phyloP scores from a whole-genome alignment of 768 basidiomycete genomes.

The Naganishia friedmannii region DNA sequence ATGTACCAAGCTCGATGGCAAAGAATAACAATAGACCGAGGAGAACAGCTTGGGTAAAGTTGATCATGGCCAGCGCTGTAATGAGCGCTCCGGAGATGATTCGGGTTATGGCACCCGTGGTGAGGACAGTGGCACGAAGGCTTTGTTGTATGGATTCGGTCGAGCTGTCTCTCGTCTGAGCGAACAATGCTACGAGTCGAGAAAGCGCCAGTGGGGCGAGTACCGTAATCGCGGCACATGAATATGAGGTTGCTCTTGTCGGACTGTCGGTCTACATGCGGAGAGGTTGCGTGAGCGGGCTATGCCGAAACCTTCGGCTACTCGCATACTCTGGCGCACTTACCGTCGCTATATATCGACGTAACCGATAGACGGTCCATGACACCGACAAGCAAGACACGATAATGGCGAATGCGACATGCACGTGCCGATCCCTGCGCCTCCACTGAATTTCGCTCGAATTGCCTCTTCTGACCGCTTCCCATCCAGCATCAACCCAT shows the following conservation, averaged over 20 bases:
- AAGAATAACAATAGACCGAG: slow-evolving; percentile 61
- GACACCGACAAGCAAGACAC: slow-evolving; percentile 5
- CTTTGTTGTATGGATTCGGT: not conserved
- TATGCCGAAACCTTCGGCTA: not conserved
- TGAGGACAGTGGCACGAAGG: slow-evolving; percentile 49
- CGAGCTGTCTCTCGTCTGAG: slow-evolving; percentile 18
- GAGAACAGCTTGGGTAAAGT: slow-evolving; percentile 80
- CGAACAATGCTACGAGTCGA: slow-evolving; percentile 29
- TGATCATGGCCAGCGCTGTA: slow-evolving; percentile 79
- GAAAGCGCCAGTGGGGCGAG: slow-evolving; percentile 3
- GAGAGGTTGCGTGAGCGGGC: not conserved
- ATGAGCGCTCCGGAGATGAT: slow-evolving; percentile 82
- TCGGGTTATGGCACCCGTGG: slow-evolving; percentile 72
- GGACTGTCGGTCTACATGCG: not conserved
- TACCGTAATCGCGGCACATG: not conserved
- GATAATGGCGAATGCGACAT: slow-evolving; percentile 8
- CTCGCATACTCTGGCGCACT: too few relatives aligned
- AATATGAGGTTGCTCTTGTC: slow-evolving; percentile 9
- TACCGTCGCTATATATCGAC: not conserved
- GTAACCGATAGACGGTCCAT: slow-evolving; percentile 25
- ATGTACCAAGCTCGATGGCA: slow-evolving; percentile 6
- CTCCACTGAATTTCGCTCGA: slow-evolving; percentile 29
- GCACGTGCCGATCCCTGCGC: slow-evolving; percentile 17
- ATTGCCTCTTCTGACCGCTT: not conserved
- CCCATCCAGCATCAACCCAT: slow-evolving; percentile 70